Percentiles rank a stretch among this genome's conserved stretches.
Evolutionary conservation across 805 yeast species (phyloP).

Genomic region (Barnettozyma sp.): DNA sequence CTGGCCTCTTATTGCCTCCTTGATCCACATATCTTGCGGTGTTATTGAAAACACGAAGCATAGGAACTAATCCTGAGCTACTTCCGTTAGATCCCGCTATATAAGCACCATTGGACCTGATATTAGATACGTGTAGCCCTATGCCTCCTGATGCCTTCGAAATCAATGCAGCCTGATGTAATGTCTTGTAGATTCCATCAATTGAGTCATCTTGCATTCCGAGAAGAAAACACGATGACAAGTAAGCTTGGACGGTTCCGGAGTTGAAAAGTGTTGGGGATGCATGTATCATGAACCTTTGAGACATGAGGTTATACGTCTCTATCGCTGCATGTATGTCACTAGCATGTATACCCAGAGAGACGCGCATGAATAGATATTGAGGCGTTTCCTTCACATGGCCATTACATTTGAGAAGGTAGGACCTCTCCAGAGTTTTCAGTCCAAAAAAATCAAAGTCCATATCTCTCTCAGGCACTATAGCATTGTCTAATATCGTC

Average conservation of each 20-base stretch:
- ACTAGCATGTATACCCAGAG: constrained; percentile 80
- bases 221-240: constrained; percentile 88
- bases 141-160: constrained; percentile 96
- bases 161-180: constrained; percentile 82
- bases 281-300: constrained; percentile 84
- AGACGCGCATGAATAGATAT: constrained; percentile 82
- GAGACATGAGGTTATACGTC: constrained; percentile 85
- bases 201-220: constrained; percentile 93
- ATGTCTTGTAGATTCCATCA: constrained; percentile 88
- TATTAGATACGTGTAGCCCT: constrained; percentile 83
- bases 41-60: constrained; percentile 91
- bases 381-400: constrained; percentile 85
- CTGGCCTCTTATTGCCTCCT: constrained; percentile 98
- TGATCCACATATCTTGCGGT: constrained; percentile 97
- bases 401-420: constrained; percentile 59
- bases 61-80: constrained; percentile 89
- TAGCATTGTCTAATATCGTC: constrained; percentile 63
- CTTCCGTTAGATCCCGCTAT: constrained; percentile 92
- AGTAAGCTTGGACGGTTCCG: constrained; percentile 76
- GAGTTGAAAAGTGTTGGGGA: constrained; percentile 96
- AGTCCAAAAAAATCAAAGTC: constrained; percentile 80
- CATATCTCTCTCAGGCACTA: constrained; percentile 73
- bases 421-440: constrained; percentile 84
- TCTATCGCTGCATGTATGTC: constrained; percentile 63
- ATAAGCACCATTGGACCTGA: constrained; percentile 83